phyloP scores from a whole-genome alignment of 495 filamentous ascomycete species.

The Podospora comata region DNA sequence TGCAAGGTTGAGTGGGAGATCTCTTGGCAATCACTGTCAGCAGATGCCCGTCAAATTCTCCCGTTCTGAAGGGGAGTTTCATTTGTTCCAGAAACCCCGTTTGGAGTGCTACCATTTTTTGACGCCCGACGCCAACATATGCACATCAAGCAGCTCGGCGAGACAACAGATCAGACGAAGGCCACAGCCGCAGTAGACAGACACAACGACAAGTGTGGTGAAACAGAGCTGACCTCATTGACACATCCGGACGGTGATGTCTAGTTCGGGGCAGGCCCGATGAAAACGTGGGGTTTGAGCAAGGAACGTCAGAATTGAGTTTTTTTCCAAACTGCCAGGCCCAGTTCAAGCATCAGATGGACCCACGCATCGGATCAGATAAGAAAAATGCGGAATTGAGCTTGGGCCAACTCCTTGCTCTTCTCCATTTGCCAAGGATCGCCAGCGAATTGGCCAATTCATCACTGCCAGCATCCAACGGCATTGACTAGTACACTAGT shows the following conservation, averaged over 20 bases:
- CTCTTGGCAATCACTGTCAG: background rate
- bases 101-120: slow-evolving; percentile 1
- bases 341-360: background rate
- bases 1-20: background rate
- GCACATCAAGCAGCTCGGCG: background rate
- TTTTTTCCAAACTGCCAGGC: slow-evolving; percentile 1
- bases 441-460: background rate
- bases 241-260: background rate
- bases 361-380: slow-evolving; percentile 6
- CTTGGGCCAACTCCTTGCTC: background rate
- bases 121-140: background rate
- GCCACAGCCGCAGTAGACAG: background rate
- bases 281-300: slow-evolving; percentile 1
- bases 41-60: background rate
- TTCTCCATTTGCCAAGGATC: background rate
- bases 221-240: background rate
- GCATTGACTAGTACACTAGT: background rate
- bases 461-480: background rate
- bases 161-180: background rate
- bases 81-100: background rate
- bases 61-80: background rate
- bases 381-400: slow-evolving; percentile 6
- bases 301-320: slow-evolving; percentile 5
- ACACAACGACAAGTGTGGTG: background rate
- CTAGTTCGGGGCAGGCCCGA: background rate